phyloP scores from a whole-genome alignment of 176 grass and related monocot species.

The Carex myosuroides region DNA sequence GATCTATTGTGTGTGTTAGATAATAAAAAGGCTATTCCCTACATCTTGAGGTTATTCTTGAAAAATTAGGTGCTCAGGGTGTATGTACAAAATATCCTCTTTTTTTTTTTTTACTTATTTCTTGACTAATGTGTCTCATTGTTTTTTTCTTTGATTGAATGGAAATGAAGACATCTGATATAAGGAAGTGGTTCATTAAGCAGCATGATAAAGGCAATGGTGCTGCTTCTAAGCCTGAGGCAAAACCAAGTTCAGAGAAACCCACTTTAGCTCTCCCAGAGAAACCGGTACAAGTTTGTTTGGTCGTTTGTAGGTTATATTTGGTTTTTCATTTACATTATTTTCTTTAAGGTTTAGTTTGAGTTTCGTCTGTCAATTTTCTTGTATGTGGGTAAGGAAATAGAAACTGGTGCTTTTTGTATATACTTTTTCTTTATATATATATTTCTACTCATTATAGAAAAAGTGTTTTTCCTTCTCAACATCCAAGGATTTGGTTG shows the following conservation, averaged over 20 bases:
- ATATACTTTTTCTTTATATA: not conserved
- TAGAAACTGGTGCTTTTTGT: not conserved
- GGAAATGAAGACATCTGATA: constrained; percentile 73
- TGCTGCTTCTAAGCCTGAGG: constrained; percentile 32
- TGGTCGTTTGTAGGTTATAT: constrained; percentile 24
- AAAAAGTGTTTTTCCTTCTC: not conserved
- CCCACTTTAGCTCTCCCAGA: constrained; percentile 53
- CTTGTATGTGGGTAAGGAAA: not conserved
- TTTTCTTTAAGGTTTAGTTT: not conserved
- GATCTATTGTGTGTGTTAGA: not conserved
- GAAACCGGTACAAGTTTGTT: constrained; percentile 23
- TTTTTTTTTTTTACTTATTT: not conserved
- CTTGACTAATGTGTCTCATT: constrained; percentile 17
- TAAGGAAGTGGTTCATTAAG: constrained; percentile 99
- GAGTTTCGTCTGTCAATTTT: not conserved
- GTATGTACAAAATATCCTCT: not conserved
- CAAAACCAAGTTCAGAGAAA: constrained; percentile 29
- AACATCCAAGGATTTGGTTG: not conserved
- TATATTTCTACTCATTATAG: not conserved
- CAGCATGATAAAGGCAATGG: constrained; percentile 46
- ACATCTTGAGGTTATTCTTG: not conserved
- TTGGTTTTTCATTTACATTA: not conserved
- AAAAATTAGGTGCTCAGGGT: not conserved
- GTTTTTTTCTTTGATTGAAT: constrained; percentile 11
- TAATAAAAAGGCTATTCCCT: not conserved